Evolutionary conservation across 306 rosid species (phyloP).

Genomic region (Glycine soja): DNA sequence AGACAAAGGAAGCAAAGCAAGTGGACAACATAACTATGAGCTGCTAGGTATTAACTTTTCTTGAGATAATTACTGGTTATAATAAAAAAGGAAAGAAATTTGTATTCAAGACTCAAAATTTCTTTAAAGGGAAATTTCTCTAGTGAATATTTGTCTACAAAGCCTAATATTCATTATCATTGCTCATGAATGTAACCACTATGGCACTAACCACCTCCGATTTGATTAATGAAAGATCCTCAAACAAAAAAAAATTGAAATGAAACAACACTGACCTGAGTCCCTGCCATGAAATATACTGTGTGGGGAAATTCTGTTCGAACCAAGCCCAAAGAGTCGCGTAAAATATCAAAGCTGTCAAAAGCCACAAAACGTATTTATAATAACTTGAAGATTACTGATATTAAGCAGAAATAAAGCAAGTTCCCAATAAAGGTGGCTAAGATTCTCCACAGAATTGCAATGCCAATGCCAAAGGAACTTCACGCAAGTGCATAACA

Average conservation of each 20-base stretch:
- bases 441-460: constrained; percentile 16
- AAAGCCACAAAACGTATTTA: constrained; percentile 43
- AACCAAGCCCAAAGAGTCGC: constrained; percentile 75
- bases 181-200: constrained; percentile 1
- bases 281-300: constrained; percentile 81
- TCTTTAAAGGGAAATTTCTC: background rate
- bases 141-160: constrained; percentile 5
- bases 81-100: background rate
- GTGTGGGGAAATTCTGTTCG: constrained; percentile 88
- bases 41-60: background rate
- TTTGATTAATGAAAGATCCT: constrained; percentile 13
- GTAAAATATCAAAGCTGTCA: constrained; percentile 87
- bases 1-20: constrained; percentile 33
- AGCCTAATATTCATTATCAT: constrained; percentile 7
- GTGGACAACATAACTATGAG: constrained; percentile 1
- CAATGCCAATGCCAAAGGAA: constrained; percentile 28
- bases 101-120: constrained; percentile 7
- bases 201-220: background rate
- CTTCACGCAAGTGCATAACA: background rate
- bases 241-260: background rate
- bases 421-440: background rate
- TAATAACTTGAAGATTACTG: background rate
- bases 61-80: background rate
- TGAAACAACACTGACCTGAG: constrained; percentile 72
- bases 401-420: constrained; percentile 24